Evolutionary conservation across 768 basidiomycete genomes (phyloP).

Genomic region (Trametes elegans): DNA sequence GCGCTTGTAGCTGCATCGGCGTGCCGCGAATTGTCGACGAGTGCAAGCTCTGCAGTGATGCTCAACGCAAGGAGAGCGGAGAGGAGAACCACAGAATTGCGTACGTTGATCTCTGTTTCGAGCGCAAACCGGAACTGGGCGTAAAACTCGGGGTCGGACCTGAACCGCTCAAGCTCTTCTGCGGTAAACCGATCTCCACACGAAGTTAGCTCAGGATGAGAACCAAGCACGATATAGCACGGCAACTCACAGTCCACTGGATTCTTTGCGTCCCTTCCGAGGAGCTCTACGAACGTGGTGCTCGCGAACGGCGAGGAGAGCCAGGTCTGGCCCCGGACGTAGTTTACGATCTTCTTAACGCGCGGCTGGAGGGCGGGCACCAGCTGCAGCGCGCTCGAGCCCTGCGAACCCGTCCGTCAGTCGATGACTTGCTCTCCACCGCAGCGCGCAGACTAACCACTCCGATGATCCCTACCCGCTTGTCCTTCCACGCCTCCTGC

Average conservation of each 20-base stretch:
- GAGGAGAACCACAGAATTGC: conserved; percentile 17
- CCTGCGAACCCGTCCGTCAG: too few relatives aligned
- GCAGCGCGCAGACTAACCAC: too few relatives aligned
- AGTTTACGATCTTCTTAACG: conserved; percentile 49
- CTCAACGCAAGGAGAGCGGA: background rate
- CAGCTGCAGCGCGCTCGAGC: conserved; percentile 61
- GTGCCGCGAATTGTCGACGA: conserved; percentile 39
- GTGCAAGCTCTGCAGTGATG: conserved; percentile 30
- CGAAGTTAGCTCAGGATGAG: too few relatives aligned
- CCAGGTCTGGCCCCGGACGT: conserved; percentile 62
- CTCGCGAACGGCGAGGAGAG: conserved; percentile 44
- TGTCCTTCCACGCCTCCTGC: conserved; percentile 49
- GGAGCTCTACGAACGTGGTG: conserved; percentile 39
- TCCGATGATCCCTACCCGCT: conserved; percentile 56
- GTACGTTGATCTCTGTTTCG: conserved; percentile 50
- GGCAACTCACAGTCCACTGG: conserved; percentile 42
- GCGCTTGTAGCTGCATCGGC: conserved; percentile 36
- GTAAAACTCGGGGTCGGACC: conserved; percentile 46
- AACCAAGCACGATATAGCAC: background rate
- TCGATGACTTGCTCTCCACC: too few relatives aligned
- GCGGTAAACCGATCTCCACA: conserved; percentile 32
- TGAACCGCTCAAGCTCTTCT: conserved; percentile 49
- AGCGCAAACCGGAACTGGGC: conserved; percentile 46
- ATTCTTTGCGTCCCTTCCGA: conserved; percentile 31
- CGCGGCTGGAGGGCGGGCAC: conserved; percentile 55